phyloP scores from a whole-genome alignment of 202 grass and related monocot genomes.

The Panicum virgatum region DNA sequence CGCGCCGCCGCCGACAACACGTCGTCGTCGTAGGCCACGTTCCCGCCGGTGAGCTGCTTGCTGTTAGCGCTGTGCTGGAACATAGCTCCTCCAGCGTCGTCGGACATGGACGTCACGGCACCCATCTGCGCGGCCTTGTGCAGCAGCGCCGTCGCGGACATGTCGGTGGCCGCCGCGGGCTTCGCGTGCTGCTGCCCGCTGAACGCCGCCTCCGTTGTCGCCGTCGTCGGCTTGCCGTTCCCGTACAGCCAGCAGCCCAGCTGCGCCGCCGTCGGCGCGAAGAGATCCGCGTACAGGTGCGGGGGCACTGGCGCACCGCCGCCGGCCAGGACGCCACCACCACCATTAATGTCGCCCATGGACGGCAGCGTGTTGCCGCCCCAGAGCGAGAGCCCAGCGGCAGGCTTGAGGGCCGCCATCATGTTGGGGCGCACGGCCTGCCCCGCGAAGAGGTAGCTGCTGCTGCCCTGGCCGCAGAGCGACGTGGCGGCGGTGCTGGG shows the following conservation, averaged over 20 bases:
- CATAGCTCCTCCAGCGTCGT: not conserved
- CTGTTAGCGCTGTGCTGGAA: conserved; percentile 31
- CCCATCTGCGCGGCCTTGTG: conserved; percentile 89
- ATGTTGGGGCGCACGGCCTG: conserved; percentile 21
- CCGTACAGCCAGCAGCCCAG: conserved; percentile 67
- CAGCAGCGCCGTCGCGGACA: conserved; percentile 88
- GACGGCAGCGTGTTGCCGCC: not conserved
- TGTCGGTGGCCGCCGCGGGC: conserved; percentile 37
- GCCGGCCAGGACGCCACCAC: not conserved
- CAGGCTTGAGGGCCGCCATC: conserved; percentile 39
- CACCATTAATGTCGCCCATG: not conserved
- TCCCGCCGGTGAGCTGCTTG: conserved; percentile 41
- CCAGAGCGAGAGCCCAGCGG: not conserved
- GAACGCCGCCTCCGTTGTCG: conserved; percentile 44
- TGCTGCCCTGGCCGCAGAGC: too few species aligned
- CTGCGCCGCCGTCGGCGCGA: conserved; percentile 44
- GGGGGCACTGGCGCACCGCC: not conserved
- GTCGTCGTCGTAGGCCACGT: conserved; percentile 50
- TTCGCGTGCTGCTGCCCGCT: conserved; percentile 55
- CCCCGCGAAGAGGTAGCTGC: not conserved
- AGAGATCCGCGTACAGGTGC: conserved; percentile 60
- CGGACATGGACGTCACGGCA: conserved; percentile 42
- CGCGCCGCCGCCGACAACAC: conserved; percentile 46
- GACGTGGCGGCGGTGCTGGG: not conserved
- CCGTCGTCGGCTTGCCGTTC: not conserved